A percentile compares a stretch with the other conserved stretches of the same genome.
Evolutionary conservation across 1,284 basidiomycete species (phyloP).

Genomic region (Caloboletus firmus): DNA sequence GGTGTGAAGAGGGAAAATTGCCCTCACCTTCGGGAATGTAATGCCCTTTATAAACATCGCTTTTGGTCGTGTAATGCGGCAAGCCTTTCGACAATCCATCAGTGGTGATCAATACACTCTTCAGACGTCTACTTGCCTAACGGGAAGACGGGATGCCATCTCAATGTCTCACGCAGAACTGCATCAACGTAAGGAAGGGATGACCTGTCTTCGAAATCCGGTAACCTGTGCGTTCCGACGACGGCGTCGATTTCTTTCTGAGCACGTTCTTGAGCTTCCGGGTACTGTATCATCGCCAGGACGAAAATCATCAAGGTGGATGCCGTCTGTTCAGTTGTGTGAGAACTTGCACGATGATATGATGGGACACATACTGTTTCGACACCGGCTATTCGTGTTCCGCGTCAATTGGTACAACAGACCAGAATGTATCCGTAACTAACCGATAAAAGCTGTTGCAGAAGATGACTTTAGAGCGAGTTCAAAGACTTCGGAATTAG

Average conservation of each 20-base stretch:
- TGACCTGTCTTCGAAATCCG: slow-evolving; percentile 41
- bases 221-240: slow-evolving; percentile 40
- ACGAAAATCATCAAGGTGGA: slow-evolving; percentile 36
- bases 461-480: slow-evolving; percentile 32
- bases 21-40: slow-evolving; percentile 29
- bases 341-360: not conserved
- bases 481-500: slow-evolving; percentile 23
- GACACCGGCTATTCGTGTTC: slow-evolving; percentile 27
- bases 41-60: slow-evolving; percentile 29
- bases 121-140: slow-evolving; percentile 19
- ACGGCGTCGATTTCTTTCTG: slow-evolving; percentile 45
- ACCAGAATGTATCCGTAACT: slow-evolving; percentile 3
- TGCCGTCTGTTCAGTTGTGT: slow-evolving; percentile 25
- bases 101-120: not conserved
- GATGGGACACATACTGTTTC: slow-evolving; percentile 25
- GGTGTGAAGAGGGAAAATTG: not conserved
- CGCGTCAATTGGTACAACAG: slow-evolving; percentile 4
- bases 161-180: slow-evolving; percentile 43
- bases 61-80: slow-evolving; percentile 28
- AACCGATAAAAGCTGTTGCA: slow-evolving; percentile 36
- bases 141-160: slow-evolving; percentile 38
- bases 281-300: slow-evolving; percentile 41
- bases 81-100: slow-evolving; percentile 19
- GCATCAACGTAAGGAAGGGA: slow-evolving; percentile 42
- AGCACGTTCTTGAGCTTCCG: slow-evolving; percentile 39